Evolutionary conservation across 805 yeast species (phyloP).

Genomic region (Saturnispora mendoncae): DNA sequence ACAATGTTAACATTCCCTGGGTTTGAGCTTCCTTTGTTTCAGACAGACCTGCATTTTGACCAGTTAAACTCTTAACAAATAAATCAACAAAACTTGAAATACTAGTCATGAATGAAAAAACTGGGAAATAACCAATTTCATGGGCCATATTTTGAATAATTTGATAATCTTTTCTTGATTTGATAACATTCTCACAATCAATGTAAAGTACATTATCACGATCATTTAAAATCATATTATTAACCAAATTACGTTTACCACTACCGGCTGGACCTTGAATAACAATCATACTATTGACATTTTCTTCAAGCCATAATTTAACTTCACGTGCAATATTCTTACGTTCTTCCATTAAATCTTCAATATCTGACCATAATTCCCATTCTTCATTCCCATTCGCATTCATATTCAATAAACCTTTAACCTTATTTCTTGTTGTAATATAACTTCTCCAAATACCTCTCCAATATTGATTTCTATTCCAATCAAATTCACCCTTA

Average conservation of each 20-base stretch:
- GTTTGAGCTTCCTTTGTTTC: constrained; percentile 77
- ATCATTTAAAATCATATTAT: constrained; percentile 53
- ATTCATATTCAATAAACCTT: constrained; percentile 17
- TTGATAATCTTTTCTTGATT: constrained; percentile 64
- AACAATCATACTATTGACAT: constrained; percentile 81
- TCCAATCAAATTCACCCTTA: constrained; percentile 44
- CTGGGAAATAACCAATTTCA: constrained; percentile 86
- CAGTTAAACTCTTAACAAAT: constrained; percentile 82
- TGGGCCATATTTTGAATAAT: constrained; percentile 60
- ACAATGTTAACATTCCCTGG: constrained; percentile 66
- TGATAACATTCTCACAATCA: constrained; percentile 71
- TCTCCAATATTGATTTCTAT: constrained; percentile 23
- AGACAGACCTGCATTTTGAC: constrained; percentile 85
- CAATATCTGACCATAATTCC: constrained; percentile 17
- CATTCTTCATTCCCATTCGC: constrained; percentile 13
- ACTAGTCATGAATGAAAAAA: constrained; percentile 85
- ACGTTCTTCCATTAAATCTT: constrained; percentile 58
- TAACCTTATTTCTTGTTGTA: constrained; percentile 22
- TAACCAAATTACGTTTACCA: constrained; percentile 78
- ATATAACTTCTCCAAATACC: constrained; percentile 29
- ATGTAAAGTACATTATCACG: constrained; percentile 57
- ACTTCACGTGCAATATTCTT: constrained; percentile 58
- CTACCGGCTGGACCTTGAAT: constrained; percentile 91
- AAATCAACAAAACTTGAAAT: constrained; percentile 73
- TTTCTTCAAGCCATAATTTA: constrained; percentile 75